Base-by-base conservation (phyloP, 106 monocot genomes). In the Apostasia shenzhenica region DNA sequence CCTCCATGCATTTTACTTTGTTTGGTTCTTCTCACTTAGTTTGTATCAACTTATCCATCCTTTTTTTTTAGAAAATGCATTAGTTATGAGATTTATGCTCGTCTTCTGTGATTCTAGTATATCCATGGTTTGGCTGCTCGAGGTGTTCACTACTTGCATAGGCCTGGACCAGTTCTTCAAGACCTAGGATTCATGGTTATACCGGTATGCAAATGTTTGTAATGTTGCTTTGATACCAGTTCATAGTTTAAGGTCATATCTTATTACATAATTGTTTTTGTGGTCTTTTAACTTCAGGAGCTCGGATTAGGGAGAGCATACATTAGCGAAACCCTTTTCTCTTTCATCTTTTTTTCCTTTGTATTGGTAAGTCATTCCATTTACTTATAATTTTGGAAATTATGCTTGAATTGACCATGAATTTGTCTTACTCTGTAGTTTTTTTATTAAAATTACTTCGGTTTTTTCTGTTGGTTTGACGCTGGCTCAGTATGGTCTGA, bases 141-240 rank as follows among this genome's bases (percentile, higher is more conserved):
- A 68, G 92, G 92, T 57, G 83, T 83, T 70, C 92, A 92, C 71
- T 92, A 88, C 69, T 57, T 92, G 54, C 92, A 92, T 70, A 80
- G 69, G 26, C 92, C 92, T 26, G 92, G 85, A 55, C 92, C 88
- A 44, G 54, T 75, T 61, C 85, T 92, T 56, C 88, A 81, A 67
- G 92, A 92, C 81, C 54, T 85, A 55, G 92, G 92, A 12, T 92
- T 85, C 77, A 70, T 71, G 51, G 47, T 85, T 46, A 78, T 91
- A 47, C 91, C 91, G 48, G 91, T 87, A 11, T 50, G 79, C 79
- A 58, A n/a, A 26, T 50, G 7, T 14, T 38, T 63, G 41, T 39
- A 42, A 58, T 47, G 1, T 42, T 42, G 5, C 13, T 1, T 1
- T 10, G 40, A 5, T 2, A 41, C n/a, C 44, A 13, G 47, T 50